Base-by-base conservation (phyloP, 2,329 filamentous ascomycete species). In the Cladophialophora carrionii region DNA sequence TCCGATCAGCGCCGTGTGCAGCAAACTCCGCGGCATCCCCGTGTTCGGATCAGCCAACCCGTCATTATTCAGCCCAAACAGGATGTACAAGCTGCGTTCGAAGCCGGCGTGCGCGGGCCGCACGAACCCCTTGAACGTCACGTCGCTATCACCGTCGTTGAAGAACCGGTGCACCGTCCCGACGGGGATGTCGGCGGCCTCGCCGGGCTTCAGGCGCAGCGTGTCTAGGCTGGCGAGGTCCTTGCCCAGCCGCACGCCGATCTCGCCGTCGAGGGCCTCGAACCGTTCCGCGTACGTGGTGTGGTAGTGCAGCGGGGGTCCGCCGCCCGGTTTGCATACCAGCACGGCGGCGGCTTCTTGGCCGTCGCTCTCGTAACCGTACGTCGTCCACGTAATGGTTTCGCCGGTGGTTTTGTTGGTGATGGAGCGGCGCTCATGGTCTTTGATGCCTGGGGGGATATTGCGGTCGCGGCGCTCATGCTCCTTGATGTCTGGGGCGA, bases 21-120 rank as follows among this genome's bases (percentile, higher is more conserved):
- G 29, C 20, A 66, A 43, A 48, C 64, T 67, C 5, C 56, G 57
- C n/a, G 68, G 68, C 61, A 69, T 37, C 6, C 59, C 62, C 3
- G 65, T 65, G 37, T 62, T n/a, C 3, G 65, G 62, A 37, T 67
- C 62, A 9, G 62, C 62, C n/a, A 63, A 17, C 1, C 64, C 68
- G 29, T 70, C 68, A 24, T 67, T 69, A 37, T 65, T 66, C 12
- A 70, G 53, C n/a, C 68, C 68, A 53, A 67, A 70, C 29, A 70
- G 29, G 29, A 70, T 68, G 49, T 67, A 65, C 56, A 70, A 24
- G 51, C 61, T 65, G 51, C 54, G 67, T 41, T 70, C 68, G 46
- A 70, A 70, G 12, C 68, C 68, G 20, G 57, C 64, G n/a, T 67
- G 63, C 7, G 54, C 62, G 1, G 68, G 68, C 26, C 62, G 17